Percentiles rank a stretch among this genome's conserved stretches.
Conservation (phyloP, 2,329 filamentous ascomycete species). For the Aaosphaeria arxii region DNA sequence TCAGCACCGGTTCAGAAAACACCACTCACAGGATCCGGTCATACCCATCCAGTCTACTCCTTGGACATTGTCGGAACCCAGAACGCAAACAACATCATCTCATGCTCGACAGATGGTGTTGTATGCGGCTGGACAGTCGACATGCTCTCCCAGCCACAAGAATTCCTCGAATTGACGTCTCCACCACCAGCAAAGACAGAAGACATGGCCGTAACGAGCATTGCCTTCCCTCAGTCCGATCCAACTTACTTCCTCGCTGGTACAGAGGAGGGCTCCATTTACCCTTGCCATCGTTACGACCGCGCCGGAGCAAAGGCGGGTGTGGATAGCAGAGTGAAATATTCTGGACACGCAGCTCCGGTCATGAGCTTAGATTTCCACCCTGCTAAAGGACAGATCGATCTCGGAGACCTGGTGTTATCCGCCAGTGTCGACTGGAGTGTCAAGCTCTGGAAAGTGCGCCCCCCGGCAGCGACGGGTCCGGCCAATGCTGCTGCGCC, state of each 20-base stretch:
- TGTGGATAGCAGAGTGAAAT: constrained; percentile 83
- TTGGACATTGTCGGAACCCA: constrained; percentile 96
- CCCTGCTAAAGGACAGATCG: constrained; percentile 84
- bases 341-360: constrained; percentile 86
- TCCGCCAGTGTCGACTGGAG: constrained; percentile 95
- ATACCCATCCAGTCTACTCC: constrained; percentile 94
- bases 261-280: constrained; percentile 94
- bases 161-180: constrained; percentile 82
- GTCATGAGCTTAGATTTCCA: constrained; percentile 98
- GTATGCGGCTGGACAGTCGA: constrained; percentile 98
- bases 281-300: constrained; percentile 95
- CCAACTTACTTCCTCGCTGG: constrained; percentile 97
- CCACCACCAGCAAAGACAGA: constrained; percentile 80
- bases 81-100: constrained; percentile 98
- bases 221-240: constrained; percentile 91
- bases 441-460: constrained; percentile 94
- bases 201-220: constrained; percentile 89
- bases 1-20: constrained; percentile 88
- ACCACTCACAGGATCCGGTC: constrained; percentile 87
- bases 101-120: constrained; percentile 91
- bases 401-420: constrained; percentile 89
- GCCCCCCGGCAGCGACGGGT: constrained; percentile 69
- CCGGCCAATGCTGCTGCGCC: constrained; percentile 41
- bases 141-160: constrained; percentile 95
- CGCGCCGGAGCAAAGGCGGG: constrained; percentile 95